Evolutionary conservation across 805 yeast species (phyloP), one percentile per base, ranked within the genome.

Genomic region (Sugiyamaella mastotermitis): DNA sequence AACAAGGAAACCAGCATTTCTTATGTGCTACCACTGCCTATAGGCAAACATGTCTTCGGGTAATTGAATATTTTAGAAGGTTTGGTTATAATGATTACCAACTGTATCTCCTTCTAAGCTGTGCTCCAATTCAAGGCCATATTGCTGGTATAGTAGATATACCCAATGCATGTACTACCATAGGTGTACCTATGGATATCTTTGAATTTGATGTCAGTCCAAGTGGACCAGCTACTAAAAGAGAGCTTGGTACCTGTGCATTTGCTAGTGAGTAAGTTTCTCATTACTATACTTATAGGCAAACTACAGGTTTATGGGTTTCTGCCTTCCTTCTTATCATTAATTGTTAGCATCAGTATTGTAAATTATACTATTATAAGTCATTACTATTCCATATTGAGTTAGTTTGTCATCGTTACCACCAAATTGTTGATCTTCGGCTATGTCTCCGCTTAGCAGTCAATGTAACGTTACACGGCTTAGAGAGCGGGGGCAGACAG

Each of bases 71-170:
- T 51, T 60, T 71, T 47, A 56, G 74, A 43, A 50, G 74, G 42
- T 71, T 49, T 48, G 76, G 76, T 9, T 71, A 71, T 52, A 67
- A 65, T 40, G 76, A 71, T 47, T 71, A 71, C 50, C 76, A 71
- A 49, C 58, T 71, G 21, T 71, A 69, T 46, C 42, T 71, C 22
- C 56, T 71, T 22, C 51, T 71, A 17, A 64, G 70, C 7, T 53
- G 62, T 23, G 76, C 76, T 2, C 76, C 76, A 13, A 64, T 71
- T 40, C 71, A 71, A 49, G 76, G 74, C 3, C 75, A 71, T 43
- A 53, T 71, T 43, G 75, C 76, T 1, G 71, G 73, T 11, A 64
- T 71, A 38, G 76, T 71, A 13, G 76, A 71, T 51, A 66, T 71
- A 38, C 76, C 76, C 25, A 71, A 71, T 53, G 64, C 74, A 1